phyloP scores from a whole-genome alignment of 2,329 filamentous ascomycete genomes.

The Pseudogymnoascus sp. region DNA sequence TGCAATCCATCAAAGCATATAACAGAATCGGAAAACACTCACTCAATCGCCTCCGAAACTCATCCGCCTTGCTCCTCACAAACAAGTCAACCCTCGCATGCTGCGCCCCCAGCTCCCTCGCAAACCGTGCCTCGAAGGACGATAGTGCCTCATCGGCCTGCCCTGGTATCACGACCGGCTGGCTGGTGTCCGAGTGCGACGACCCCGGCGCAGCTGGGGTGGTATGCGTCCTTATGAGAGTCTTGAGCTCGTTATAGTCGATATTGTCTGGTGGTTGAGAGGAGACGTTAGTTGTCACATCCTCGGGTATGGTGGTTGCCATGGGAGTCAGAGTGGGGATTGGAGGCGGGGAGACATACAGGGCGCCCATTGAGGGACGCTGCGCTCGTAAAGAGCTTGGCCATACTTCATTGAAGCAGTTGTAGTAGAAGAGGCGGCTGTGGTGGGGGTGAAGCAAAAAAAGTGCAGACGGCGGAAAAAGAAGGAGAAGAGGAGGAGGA shows the following conservation, averaged over 20 bases:
- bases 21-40: neutral
- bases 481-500: neutral
- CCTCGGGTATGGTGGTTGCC: neutral
- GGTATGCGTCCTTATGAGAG: slow-evolving; percentile 74
- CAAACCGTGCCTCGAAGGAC: slow-evolving; percentile 66
- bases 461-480: neutral
- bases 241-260: slow-evolving; percentile 81
- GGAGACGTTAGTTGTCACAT: neutral
- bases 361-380: slow-evolving; percentile 74
- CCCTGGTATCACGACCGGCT: slow-evolving; percentile 67
- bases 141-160: slow-evolving; percentile 50
- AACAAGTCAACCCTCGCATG: slow-evolving; percentile 74
- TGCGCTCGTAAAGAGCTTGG: slow-evolving; percentile 63
- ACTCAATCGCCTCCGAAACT: slow-evolving; percentile 59
- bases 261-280: slow-evolving; percentile 58
- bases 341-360: slow-evolving; percentile 41
- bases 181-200: slow-evolving; percentile 27
- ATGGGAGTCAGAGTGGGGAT: slow-evolving; percentile 9
- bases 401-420: slow-evolving; percentile 62
- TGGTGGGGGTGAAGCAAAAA: neutral
- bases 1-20: neutral
- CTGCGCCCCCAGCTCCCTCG: slow-evolving; percentile 61
- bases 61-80: slow-evolving; percentile 70
- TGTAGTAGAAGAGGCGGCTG: neutral
- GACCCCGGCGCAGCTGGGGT: slow-evolving; percentile 55